These are phyloP conservation scores for Parasitella parasitica DNA, from an alignment of 371 early-diverging fungal species.

Conservation along the genomic window DNA sequence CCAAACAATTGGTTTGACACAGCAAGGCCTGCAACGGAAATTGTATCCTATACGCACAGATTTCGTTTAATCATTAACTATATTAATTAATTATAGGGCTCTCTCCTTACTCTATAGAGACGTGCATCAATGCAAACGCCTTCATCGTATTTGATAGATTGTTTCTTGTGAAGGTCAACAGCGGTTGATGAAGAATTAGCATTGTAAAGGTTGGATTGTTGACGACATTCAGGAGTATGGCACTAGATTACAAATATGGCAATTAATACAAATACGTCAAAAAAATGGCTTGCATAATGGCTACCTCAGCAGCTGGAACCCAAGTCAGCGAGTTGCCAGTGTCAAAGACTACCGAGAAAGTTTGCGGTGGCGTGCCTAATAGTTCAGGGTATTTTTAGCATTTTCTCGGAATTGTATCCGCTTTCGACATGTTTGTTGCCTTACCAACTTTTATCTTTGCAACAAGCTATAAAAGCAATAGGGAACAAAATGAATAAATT, in stretches of 20 bases:
- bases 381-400: background rate
- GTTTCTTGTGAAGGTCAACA: constrained; percentile 35
- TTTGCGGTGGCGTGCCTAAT: constrained; percentile 41
- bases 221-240: constrained; percentile 33
- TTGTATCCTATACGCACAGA: constrained; percentile 31
- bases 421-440: background rate
- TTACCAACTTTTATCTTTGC: constrained; percentile 34
- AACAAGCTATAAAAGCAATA: constrained; percentile 12
- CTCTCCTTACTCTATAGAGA: constrained; percentile 33
- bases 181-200: constrained; percentile 35
- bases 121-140: constrained; percentile 43
- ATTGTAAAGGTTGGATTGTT: constrained; percentile 30
- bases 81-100: background rate
- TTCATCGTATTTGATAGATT: constrained; percentile 39
- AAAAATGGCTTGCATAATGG: background rate
- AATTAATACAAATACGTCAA: constrained; percentile 1
- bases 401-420: constrained; percentile 13
- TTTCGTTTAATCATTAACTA: background rate
- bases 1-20: constrained; percentile 42
- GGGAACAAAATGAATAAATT: background rate
- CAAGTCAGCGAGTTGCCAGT: constrained; percentile 43
- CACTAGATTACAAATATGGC: constrained; percentile 25
- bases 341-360: constrained; percentile 42
- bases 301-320: constrained; percentile 44
- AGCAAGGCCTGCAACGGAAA: constrained; percentile 39